phyloP scores from a whole-genome alignment of 108 stramenopile genomes.

The Heterococcus sp. region DNA sequence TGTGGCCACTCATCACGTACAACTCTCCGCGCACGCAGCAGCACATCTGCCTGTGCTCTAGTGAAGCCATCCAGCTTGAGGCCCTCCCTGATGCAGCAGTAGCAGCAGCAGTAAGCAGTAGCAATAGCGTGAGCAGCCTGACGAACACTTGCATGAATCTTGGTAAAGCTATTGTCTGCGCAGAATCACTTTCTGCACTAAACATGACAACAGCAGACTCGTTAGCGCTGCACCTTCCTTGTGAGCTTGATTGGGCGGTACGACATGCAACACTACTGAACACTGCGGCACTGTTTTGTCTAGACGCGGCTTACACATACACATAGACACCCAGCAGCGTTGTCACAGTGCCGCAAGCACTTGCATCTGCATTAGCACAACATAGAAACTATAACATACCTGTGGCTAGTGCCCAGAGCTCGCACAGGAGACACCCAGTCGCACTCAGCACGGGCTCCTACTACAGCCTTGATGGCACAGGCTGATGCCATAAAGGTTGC shows the following conservation, averaged over 20 bases:
- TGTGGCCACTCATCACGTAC: conserved; percentile 51
- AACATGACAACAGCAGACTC: background rate
- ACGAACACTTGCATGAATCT: no score
- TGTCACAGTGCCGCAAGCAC: background rate
- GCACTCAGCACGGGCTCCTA: conserved; percentile 21
- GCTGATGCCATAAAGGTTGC: conserved; percentile 45
- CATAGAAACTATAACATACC: background rate
- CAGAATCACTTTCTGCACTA: no score
- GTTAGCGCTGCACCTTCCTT: background rate
- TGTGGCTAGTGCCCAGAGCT: conserved; percentile 11
- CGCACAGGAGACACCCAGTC: conserved; percentile 12
- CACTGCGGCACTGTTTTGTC: background rate
- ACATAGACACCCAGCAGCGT: background rate
- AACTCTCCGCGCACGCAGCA: conserved; percentile 9
- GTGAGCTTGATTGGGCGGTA: background rate
- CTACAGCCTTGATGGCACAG: conserved; percentile 40
- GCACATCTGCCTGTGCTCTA: conserved; percentile 44
- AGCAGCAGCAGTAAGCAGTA: background rate
- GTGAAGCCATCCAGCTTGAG: conserved; percentile 52
- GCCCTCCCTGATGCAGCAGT: conserved; percentile 2
- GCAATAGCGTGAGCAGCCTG: no score
- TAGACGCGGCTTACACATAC: background rate
- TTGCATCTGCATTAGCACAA: background rate
- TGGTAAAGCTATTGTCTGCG: no score
- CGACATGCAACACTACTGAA: background rate